These are phyloP conservation scores for Endotrypanum monterogeii DNA, from an alignment of 208 protist genomes.

Conservation along the genomic window DNA sequence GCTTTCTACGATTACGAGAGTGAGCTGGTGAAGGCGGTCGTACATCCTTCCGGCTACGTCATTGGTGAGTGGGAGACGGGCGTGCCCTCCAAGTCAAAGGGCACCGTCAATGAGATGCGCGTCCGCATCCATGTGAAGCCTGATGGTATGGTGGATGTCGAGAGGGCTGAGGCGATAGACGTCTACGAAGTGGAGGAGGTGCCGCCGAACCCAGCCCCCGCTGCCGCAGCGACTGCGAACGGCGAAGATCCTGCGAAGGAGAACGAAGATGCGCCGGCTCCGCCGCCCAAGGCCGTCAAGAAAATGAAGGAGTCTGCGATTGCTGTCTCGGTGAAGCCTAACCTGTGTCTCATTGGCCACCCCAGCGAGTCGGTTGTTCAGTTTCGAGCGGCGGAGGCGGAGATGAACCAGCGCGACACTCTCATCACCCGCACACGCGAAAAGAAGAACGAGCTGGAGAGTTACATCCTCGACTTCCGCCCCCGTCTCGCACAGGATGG, in stretches of 20 bases:
- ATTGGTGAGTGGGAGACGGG: constrained; percentile 79
- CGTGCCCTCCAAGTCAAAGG: constrained; percentile 31
- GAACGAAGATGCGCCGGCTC: constrained; percentile 30
- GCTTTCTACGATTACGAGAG: constrained; percentile 79
- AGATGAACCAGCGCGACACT: constrained; percentile 80
- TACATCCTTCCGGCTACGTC: constrained; percentile 51
- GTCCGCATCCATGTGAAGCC: constrained; percentile 68
- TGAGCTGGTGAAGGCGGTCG: constrained; percentile 38
- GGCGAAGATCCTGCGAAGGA: constrained; percentile 31
- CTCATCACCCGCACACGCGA: constrained; percentile 71
- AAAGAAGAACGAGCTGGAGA: constrained; percentile 92
- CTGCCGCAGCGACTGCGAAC: constrained; percentile 26
- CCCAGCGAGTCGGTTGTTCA: constrained; percentile 39
- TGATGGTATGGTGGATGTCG: constrained; percentile 67
- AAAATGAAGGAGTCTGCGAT: constrained; percentile 46
- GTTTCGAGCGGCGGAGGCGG: constrained; percentile 67
- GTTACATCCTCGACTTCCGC: constrained; percentile 90
- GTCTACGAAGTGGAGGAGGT: constrained; percentile 77
- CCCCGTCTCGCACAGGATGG: constrained; percentile 65
- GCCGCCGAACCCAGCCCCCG: constrained; percentile 14
- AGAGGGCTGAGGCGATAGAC: constrained; percentile 66
- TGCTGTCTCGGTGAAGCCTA: constrained; percentile 58
- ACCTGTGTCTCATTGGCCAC: constrained; percentile 62
- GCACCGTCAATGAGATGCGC: constrained; percentile 53
- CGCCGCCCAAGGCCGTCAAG: constrained; percentile 18